Evolutionary conservation across 305 asterid species (phyloP), one percentile per base, ranked within the genome.

Genomic region (Nicotiana rustica): DNA sequence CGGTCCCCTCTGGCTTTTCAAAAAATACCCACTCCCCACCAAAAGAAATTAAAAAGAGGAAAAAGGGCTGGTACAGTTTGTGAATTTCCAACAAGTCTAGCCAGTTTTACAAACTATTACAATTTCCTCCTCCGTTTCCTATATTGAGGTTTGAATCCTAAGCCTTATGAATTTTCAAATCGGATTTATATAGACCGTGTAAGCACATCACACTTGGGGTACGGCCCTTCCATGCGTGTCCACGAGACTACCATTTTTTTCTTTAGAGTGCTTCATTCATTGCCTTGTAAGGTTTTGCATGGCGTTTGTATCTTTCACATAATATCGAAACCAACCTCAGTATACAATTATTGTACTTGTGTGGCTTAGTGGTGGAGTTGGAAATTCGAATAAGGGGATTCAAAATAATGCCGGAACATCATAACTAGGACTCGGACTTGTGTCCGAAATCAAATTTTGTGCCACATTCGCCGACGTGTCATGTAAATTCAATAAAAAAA

Each of bases 1-100:
- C 19, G 88, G 88, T 80, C 85, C 86, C 85, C 84, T 79, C 83
- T 65, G 25, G 44, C 77, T n/a, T 59, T 59, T 59, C 65, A 6
- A 8, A 29, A 4, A 25, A 10, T 25, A 25, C 64, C 79, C 41
- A 75, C 12, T 41, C 64, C 64, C 29, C 15, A 25, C 14, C 36
- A 81, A 12, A 68, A 19, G 15, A 55, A 31, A 52, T 18, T 59
- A 41, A 55, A 44, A 67, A 6, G 61, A 35, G 6, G 6, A 57
- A n/a, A 81, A 21, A 44, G 4, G 8, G 38, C 25, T 17, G 62
- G 0, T 49, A 13, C 6, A 35, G 13, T 33, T 14, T 67, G 49
- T 67, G 73, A 67, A 67, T 67, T 13, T 67, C 21, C 73, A 33
- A 67, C 49, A 5, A 31, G 44, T 33, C 2, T 31, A 66, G 2